Conservation (phyloP, 345 rosid species). For the Acer campestre region DNA sequence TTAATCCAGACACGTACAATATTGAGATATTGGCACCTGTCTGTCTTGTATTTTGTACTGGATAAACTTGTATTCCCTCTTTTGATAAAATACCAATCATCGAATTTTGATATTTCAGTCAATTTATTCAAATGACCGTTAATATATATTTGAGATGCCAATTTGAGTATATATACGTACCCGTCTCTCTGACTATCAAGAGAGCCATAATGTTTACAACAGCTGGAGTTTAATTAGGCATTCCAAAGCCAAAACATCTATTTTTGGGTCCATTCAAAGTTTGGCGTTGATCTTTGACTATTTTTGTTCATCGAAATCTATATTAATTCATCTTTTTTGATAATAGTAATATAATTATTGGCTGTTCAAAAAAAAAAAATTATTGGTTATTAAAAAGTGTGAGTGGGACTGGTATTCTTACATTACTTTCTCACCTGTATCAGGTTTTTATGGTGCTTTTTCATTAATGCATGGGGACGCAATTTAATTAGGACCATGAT, state of each 20-base stretch:
- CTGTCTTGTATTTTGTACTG: not conserved
- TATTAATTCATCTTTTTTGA: not conserved
- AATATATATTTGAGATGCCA: not conserved
- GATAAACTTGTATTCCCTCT: not conserved
- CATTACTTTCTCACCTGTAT: not conserved
- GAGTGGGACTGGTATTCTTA: constrained; percentile 4
- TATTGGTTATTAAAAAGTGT: no score
- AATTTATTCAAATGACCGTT: not conserved
- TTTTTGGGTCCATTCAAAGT: not conserved
- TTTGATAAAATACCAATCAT: not conserved
- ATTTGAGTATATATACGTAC: not conserved
- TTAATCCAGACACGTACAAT: no score
- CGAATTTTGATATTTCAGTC: not conserved
- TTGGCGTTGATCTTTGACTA: not conserved
- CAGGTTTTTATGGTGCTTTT: not conserved
- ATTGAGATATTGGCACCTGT: not conserved
- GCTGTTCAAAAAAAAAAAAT: no score
- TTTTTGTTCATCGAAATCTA: not conserved
- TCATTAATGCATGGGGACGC: not conserved
- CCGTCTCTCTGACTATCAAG: not conserved
- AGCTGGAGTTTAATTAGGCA: constrained; percentile 4
- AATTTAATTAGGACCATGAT: not conserved
- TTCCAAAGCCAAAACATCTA: no score
- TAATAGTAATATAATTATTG: not conserved
- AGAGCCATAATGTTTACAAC: not conserved